Base-by-base conservation (phyloP, 2,329 filamentous ascomycete genomes). In the Didymella sp. region DNA sequence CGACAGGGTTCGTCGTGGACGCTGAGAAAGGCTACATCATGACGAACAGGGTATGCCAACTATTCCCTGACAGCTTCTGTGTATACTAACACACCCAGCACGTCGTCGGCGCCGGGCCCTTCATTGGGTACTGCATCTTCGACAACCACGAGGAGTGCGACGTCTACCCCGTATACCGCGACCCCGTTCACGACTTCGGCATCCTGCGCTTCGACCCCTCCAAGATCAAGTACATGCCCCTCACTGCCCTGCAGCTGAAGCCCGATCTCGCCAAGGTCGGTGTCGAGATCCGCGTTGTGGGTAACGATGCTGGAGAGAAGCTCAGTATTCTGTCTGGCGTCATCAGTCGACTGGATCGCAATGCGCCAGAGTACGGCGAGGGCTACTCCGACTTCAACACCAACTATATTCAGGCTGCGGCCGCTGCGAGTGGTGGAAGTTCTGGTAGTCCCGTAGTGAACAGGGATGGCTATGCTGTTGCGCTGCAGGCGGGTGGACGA, bases 361-460 rank as follows among this genome's bases (percentile, higher is more conserved):
- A 99, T 77, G 96, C 96, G 1, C 95, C 95, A 15, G 95, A 99
- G 72, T 69, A 99, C 68, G 94, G 94, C 53, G 95, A 98, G 62
- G 95, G 95, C 25, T 99, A 99, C 77, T 95, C 93, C 76, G 95
- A 99, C 75, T 99, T 99, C 85, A 99, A 89, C 73, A 89, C 87
- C 44, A 89, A 96, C 75, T 99, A 99, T 81, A 98, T 98, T 69
- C 95, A 99, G 79, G 95, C 96, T 62, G 96, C 96, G 13, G 96
- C 95, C 3, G 94, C 95, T 4, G 96, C 95, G 2, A 98, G 93
- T 75, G 95, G 95, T 65, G 95, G 95, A 65, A 96, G 92, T 80
- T 99, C 95, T n/a, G 95, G 95, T 61, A 96, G 91, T 87, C 95
- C 95, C 0, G 95, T 99, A 0, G 93, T 99, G 60, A 96, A 97